A percentile compares a stretch with the other conserved stretches of the same genome.
Evolutionary conservation across 257 asterid genomes (phyloP).

Genomic region (Coffea canephora): DNA sequence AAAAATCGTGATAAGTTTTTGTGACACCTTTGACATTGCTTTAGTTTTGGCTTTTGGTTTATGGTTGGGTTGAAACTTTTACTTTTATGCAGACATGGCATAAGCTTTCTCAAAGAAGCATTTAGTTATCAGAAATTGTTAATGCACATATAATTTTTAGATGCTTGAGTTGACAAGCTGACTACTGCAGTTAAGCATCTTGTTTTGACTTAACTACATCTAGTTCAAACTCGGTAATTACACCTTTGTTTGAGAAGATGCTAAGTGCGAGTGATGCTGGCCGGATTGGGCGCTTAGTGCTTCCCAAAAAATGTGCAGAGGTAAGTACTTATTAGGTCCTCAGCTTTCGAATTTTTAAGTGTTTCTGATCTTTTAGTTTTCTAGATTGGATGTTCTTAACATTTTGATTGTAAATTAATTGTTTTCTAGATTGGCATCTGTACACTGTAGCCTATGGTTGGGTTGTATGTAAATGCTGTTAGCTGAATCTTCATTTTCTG

Average conservation of each 20-base stretch:
- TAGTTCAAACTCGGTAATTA: slow-evolving; percentile 67
- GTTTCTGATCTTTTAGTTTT: not conserved
- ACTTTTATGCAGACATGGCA: not conserved
- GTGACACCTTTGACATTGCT: not conserved
- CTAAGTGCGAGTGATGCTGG: slow-evolving; percentile 97
- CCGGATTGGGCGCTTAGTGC: slow-evolving; percentile 83
- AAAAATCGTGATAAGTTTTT: not conserved
- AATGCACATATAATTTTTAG: not conserved
- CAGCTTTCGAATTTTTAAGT: not conserved
- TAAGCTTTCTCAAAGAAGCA: not conserved
- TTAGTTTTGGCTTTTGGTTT: not conserved
- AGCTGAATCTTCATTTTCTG: not conserved
- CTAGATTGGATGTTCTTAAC: not conserved
- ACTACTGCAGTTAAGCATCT: not conserved
- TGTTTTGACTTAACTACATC: slow-evolving; percentile 45
- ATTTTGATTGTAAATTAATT: not conserved
- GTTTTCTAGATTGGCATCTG: not conserved
- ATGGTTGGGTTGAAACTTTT: not conserved
- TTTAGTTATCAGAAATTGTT: not conserved
- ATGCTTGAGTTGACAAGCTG: not conserved
- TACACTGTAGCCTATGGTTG: not conserved
- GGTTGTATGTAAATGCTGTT: not conserved
- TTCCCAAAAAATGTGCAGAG: slow-evolving; percentile 97
- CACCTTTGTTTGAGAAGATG: slow-evolving; percentile 91
- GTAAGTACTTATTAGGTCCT: slow-evolving; percentile 39